Evolutionary conservation across 164 flowering plant genomes (phyloP).

Genomic region (Buxus sempervirens): DNA sequence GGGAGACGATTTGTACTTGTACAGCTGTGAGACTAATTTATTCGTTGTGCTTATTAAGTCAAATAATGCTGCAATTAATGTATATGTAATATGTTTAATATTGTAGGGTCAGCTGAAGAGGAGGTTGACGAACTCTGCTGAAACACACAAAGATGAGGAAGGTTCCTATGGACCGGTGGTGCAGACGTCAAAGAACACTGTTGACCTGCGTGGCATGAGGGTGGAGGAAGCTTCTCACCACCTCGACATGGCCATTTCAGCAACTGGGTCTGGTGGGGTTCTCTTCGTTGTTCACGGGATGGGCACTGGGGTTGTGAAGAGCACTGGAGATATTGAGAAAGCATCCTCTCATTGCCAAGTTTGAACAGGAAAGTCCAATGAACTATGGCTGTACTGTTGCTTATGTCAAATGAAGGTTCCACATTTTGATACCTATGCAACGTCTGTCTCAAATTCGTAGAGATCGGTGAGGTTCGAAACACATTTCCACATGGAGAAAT

Average conservation of each 20-base stretch:
- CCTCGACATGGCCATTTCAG: conserved; percentile 53
- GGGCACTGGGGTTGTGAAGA: conserved; percentile 80
- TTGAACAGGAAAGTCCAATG: conserved; percentile 76
- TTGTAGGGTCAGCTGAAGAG: conserved; percentile 31
- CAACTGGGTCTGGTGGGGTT: conserved; percentile 39
- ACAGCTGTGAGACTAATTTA: no score
- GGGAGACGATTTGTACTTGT: neutral
- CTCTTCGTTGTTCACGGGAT: conserved; percentile 82
- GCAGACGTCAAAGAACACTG: conserved; percentile 79
- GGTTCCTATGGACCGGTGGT: conserved; percentile 50
- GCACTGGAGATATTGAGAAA: conserved; percentile 51
- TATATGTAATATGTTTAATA: neutral
- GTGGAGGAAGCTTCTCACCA: conserved; percentile 68
- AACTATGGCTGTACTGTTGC: conserved; percentile 89
- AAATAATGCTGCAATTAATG: neutral
- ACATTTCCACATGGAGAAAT: no score
- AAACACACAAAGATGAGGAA: conserved; percentile 20
- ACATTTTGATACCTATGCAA: neutral
- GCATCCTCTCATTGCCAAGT: conserved; percentile 66
- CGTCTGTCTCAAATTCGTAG: no score
- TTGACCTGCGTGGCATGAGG: conserved; percentile 86
- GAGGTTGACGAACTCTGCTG: conserved; percentile 16
- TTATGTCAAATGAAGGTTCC: conserved; percentile 47
- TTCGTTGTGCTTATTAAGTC: neutral
- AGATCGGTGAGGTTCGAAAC: no score